Evolutionary conservation across 2,329 filamentous ascomycete genomes (phyloP).

Genomic region (Phaeosphaeriaceae sp.): DNA sequence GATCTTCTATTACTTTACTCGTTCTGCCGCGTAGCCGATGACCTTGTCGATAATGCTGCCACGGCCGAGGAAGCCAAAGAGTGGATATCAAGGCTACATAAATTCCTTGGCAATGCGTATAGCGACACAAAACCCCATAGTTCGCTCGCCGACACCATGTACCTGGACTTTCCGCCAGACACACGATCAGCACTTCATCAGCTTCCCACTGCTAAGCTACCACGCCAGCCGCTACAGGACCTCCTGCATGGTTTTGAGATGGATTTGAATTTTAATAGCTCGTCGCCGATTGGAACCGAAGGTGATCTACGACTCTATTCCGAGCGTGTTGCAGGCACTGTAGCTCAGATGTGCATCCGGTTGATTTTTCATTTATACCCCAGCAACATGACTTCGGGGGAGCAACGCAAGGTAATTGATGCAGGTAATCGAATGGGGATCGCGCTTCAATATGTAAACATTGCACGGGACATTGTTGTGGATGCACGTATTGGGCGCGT

Average conservation of each 20-base stretch:
- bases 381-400: conserved; percentile 35
- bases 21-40: conserved; percentile 76
- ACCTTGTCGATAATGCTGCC: conserved; percentile 71
- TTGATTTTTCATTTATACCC: conserved; percentile 67
- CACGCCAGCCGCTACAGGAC: conserved; percentile 65
- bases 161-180: conserved; percentile 59
- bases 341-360: conserved; percentile 71
- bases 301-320: conserved; percentile 68
- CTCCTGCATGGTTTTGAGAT: conserved; percentile 73
- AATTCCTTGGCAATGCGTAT: conserved; percentile 64
- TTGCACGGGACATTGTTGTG: conserved; percentile 73
- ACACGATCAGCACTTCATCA: conserved; percentile 63
- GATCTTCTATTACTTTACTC: conserved; percentile 75
- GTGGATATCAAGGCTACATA: conserved; percentile 66
- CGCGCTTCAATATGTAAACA: conserved; percentile 79
- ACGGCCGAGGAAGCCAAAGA: conserved; percentile 58
- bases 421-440: conserved; percentile 72
- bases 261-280: conserved; percentile 63
- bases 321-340: conserved; percentile 73
- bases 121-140: conserved; percentile 18
- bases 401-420: conserved; percentile 55
- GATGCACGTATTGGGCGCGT: conserved; percentile 71
- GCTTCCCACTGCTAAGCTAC: conserved; percentile 64
- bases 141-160: conserved; percentile 45
- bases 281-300: conserved; percentile 63